Conservation (phyloP, 345 rosid genomes). For the Gossypium mustelinum region DNA sequence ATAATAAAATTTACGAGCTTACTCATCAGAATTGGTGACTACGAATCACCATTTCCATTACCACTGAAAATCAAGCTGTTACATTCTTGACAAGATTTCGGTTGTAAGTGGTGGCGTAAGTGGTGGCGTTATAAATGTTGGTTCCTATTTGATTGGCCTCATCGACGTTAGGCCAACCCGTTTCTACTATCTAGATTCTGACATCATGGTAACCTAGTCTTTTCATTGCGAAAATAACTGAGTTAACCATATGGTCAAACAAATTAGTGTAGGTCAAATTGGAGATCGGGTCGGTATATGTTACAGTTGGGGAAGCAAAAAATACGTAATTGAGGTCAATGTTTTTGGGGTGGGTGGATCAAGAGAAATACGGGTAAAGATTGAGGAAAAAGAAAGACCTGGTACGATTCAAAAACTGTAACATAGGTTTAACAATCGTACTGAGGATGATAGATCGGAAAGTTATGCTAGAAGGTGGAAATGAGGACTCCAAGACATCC, state of each 20-base stretch:
- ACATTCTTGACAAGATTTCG: constrained; percentile 48
- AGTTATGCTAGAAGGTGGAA: constrained; percentile 79
- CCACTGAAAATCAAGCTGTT: too few relatives aligned
- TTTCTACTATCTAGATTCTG: constrained; percentile 81
- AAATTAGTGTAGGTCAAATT: constrained; percentile 64
- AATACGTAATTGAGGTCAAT: constrained; percentile 65
- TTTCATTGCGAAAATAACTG: constrained; percentile 70
- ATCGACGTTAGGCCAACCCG: constrained; percentile 90
- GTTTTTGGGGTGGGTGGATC: constrained; percentile 50
- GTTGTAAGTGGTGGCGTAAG: constrained; percentile 83
- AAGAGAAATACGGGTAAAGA: constrained; percentile 72
- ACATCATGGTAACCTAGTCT: constrained; percentile 61
- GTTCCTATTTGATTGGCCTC: constrained; percentile 86
- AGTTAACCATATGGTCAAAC: constrained; percentile 87
- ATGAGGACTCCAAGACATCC: constrained; percentile 64
- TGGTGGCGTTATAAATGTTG: constrained; percentile 75
- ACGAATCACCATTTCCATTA: too few relatives aligned
- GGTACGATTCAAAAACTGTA: constrained; percentile 77
- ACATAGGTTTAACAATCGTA: constrained; percentile 59
- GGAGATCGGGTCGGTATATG: constrained; percentile 59
- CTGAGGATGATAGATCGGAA: constrained; percentile 60
- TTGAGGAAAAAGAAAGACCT: constrained; percentile 76
- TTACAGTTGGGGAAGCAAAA: constrained; percentile 42
- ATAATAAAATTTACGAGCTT: too few relatives aligned
- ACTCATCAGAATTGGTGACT: too few relatives aligned